A percentile compares a stretch with the other conserved stretches of the same genome.
phyloP scores from a whole-genome alignment of 2,329 filamentous ascomycete species.

The Alternaria brassicicola region DNA sequence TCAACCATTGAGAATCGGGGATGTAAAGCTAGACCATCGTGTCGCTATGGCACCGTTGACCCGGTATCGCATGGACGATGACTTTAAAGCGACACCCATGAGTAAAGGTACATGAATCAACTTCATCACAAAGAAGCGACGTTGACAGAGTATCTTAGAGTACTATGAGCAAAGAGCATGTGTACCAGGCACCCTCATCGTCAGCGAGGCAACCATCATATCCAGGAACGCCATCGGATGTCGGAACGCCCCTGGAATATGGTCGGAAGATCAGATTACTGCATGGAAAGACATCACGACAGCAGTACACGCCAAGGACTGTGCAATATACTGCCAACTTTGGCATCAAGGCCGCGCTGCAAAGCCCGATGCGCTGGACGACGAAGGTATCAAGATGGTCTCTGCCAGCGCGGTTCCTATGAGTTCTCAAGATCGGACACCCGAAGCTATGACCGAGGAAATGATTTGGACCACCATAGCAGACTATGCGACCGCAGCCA shows the following conservation, averaged over 20 bases:
- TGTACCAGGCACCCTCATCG: conserved; percentile 61
- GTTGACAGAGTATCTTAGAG: conserved; percentile 24
- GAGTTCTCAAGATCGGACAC: conserved; percentile 27
- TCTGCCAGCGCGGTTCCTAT: conserved; percentile 44
- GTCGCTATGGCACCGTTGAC: conserved; percentile 46
- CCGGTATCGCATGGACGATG: conserved; percentile 50
- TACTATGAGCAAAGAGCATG: conserved; percentile 61
- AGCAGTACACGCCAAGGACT: conserved; percentile 64
- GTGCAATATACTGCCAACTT: conserved; percentile 65
- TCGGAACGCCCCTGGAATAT: conserved; percentile 63
- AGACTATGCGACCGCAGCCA: conserved; percentile 50
- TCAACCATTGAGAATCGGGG: conserved; percentile 41
- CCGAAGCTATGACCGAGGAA: conserved; percentile 42
- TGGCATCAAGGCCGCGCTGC: conserved; percentile 64
- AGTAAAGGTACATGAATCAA: conserved; percentile 6
- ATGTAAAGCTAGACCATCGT: conserved; percentile 35
- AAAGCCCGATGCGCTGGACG: conserved; percentile 37
- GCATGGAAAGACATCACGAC: conserved; percentile 65
- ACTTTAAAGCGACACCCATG: conserved; percentile 50
- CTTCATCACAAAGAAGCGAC: background rate
- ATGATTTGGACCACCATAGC: conserved; percentile 43
- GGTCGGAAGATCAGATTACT: conserved; percentile 50
- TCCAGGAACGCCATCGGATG: conserved; percentile 53
- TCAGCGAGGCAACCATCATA: conserved; percentile 62
- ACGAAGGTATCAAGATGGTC: conserved; percentile 33